A percentile compares a stretch with the other conserved stretches of the same genome.
Evolutionary conservation across 2,329 filamentous ascomycete species (phyloP).

Genomic region (Hypoxylon sp.): DNA sequence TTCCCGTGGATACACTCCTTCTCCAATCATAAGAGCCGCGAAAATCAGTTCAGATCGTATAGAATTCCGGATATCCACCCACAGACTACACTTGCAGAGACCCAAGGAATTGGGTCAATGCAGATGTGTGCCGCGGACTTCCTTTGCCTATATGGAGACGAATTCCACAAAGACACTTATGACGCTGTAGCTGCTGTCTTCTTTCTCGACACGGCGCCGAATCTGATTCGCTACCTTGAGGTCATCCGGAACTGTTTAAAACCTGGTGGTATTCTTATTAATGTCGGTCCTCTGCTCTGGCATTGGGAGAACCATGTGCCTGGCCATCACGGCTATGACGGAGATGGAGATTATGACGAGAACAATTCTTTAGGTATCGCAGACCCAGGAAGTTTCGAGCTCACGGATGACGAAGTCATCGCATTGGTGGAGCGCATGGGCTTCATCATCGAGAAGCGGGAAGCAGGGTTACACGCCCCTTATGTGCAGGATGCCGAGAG

Average conservation of each 20-base stretch:
- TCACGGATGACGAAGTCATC: constrained; percentile 90
- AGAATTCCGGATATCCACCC: constrained; percentile 86
- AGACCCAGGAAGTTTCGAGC: constrained; percentile 90
- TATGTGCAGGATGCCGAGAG: constrained; percentile 90
- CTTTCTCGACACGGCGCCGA: constrained; percentile 97
- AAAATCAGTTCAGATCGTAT: constrained; percentile 81
- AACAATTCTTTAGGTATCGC: constrained; percentile 77
- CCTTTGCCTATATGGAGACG: constrained; percentile 82
- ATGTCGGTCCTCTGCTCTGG: constrained; percentile 93
- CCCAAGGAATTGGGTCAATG: constrained; percentile 74
- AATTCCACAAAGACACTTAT: constrained; percentile 73
- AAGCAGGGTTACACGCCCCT: constrained; percentile 75
- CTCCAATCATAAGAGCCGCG: constrained; percentile 83
- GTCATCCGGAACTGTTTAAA: constrained; percentile 84
- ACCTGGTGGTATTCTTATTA: constrained; percentile 85
- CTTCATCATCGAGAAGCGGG: constrained; percentile 78
- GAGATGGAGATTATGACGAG: constrained; percentile 65
- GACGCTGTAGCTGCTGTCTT: constrained; percentile 92
- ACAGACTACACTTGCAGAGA: constrained; percentile 64
- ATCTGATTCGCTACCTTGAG: constrained; percentile 90
- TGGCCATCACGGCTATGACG: constrained; percentile 68
- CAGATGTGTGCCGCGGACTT: constrained; percentile 96
- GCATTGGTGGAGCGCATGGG: constrained; percentile 80
- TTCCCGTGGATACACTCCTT: constrained; percentile 91
- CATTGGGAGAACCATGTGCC: constrained; percentile 87